A percentile compares a stretch with the other conserved stretches of the same genome.
Conservation (phyloP, 225 moss, liverwort and hornwort genomes). For the Pleurozium schreberi region DNA sequence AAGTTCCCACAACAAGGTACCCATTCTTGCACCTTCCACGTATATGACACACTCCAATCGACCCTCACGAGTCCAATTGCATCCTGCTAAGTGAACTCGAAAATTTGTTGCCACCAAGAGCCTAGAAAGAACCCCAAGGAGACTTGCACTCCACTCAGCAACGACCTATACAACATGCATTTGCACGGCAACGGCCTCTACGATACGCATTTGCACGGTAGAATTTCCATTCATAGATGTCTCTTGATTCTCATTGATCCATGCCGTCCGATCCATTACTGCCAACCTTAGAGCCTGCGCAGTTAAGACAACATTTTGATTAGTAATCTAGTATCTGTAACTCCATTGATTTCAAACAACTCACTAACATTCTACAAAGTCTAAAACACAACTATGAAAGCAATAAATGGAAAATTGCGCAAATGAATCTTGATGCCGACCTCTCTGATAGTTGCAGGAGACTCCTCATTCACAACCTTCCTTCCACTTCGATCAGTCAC, state of each 20-base stretch:
- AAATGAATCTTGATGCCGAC: not conserved
- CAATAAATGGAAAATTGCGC: not conserved
- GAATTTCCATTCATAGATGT: not conserved
- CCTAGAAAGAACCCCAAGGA: fast-evolving
- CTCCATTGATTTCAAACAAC: not conserved
- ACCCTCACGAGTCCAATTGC: no score
- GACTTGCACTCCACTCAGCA: fast-evolving
- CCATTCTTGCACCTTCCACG: not conserved
- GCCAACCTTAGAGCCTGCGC: not conserved
- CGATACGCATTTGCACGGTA: no score
- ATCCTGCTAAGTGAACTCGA: not conserved
- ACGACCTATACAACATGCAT: not conserved
- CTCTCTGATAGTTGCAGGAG: constrained; percentile 2
- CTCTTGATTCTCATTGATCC: fast-evolving
- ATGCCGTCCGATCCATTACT: fast-evolving
- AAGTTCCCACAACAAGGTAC: not conserved
- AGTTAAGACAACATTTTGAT: not conserved
- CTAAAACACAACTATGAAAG: not conserved
- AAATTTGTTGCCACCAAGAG: not conserved
- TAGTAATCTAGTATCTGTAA: not conserved
- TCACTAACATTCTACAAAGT: not conserved
- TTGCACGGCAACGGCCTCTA: no score
- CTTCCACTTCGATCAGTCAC: not conserved
- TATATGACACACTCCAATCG: not conserved
- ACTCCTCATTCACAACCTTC: not conserved